These are phyloP conservation scores for Leccinum ochraceum DNA, from an alignment of 768 basidiomycete species.

Conservation along the genomic window DNA sequence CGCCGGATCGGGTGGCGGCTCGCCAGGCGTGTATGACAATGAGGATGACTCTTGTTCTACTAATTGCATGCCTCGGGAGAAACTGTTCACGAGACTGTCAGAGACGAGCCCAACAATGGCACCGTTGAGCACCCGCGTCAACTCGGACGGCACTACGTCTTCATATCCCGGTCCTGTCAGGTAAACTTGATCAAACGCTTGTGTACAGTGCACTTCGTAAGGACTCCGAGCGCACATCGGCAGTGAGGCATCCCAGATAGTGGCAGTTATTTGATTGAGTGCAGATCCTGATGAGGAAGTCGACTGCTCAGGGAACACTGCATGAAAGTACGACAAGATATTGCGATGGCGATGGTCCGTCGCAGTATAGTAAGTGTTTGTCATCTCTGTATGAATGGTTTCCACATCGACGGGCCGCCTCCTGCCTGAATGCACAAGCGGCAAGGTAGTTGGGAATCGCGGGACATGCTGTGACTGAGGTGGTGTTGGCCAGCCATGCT, in stretches of 20 bases:
- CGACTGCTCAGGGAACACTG: slow-evolving; percentile 37
- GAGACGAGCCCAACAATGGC: slow-evolving; percentile 76
- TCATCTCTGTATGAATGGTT: slow-evolving; percentile 41
- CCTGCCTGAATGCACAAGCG: slow-evolving; percentile 2
- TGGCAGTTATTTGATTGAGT: slow-evolving; percentile 40
- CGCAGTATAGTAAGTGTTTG: slow-evolving; percentile 37
- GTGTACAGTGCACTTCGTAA: slow-evolving; percentile 63
- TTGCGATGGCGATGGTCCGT: slow-evolving; percentile 71
- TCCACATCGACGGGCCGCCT: slow-evolving; percentile 35
- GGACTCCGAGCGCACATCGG: slow-evolving; percentile 73
- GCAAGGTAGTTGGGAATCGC: not conserved
- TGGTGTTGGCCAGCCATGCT: slow-evolving; percentile 22
- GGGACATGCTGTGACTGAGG: slow-evolving; percentile 9
- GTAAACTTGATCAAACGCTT: slow-evolving; percentile 62
- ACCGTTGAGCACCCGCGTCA: slow-evolving; percentile 73
- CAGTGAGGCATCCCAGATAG: slow-evolving; percentile 62
- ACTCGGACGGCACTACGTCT: slow-evolving; percentile 72
- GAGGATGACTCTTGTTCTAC: not conserved
- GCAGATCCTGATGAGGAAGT: slow-evolving; percentile 19
- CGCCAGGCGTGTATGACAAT: slow-evolving; percentile 62
- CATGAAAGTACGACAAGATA: slow-evolving; percentile 80
- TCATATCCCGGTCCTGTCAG: slow-evolving; percentile 76
- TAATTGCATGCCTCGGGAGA: not conserved
- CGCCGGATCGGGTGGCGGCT: slow-evolving; percentile 54
- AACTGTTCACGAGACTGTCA: not conserved